Evolutionary conservation across 1,284 basidiomycete species (phyloP).

Genomic region (Heimioporus retisporus): DNA sequence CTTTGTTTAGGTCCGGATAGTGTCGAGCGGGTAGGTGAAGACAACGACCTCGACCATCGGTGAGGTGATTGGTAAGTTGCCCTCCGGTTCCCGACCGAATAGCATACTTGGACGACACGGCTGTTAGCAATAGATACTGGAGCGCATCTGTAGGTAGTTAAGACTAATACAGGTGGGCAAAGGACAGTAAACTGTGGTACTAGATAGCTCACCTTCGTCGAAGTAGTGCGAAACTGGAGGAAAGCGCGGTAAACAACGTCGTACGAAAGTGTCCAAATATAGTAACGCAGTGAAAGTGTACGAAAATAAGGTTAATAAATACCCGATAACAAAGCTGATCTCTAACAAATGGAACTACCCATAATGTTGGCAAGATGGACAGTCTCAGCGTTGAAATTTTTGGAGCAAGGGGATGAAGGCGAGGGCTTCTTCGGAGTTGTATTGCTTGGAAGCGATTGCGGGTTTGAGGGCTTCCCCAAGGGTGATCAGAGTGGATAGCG

Average conservation of each 20-base stretch:
- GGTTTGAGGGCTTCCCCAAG: conserved; percentile 90
- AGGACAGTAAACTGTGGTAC: too few species aligned
- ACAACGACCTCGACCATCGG: not conserved
- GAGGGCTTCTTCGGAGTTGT: conserved; percentile 91
- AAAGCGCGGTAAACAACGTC: too few species aligned
- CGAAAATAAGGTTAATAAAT: too few species aligned
- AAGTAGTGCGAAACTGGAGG: too few species aligned
- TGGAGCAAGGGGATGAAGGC: conserved; percentile 82
- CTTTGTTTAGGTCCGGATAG: too few species aligned
- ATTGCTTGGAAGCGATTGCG: conserved; percentile 97
- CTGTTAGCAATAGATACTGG: conserved; percentile 68
- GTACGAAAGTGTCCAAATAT: too few species aligned
- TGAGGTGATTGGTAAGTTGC: conserved; percentile 69
- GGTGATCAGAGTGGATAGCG: conserved; percentile 82
- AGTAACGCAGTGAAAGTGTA: too few species aligned
- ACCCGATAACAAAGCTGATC: too few species aligned
- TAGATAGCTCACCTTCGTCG: too few species aligned
- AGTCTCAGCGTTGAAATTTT: conserved; percentile 96
- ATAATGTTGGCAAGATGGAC: conserved; percentile 99
- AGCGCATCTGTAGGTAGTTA: too few species aligned
- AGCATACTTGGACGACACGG: conserved; percentile 97
- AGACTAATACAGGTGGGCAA: too few species aligned
- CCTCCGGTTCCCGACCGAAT: conserved; percentile 96
- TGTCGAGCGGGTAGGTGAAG: too few species aligned
- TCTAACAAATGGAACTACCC: conserved; percentile 79